These are phyloP conservation scores for Murraya koenigii DNA, from an alignment of 345 rosid genomes.

Conservation along the genomic window DNA sequence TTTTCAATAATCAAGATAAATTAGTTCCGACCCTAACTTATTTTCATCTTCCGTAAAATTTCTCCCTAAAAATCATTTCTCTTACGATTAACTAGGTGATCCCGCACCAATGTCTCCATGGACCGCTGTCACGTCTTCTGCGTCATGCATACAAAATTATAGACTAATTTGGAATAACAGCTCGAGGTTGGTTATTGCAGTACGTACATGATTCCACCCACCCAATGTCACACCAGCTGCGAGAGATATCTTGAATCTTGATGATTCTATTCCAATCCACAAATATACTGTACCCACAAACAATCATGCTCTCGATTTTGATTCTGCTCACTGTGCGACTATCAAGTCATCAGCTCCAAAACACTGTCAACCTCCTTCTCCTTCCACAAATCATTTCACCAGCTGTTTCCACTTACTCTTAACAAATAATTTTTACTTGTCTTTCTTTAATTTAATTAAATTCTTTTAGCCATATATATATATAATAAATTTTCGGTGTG, in stretches of 20 bases:
- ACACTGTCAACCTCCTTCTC: constrained; percentile 13
- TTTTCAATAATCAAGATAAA: too few species aligned
- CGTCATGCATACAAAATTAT: not conserved
- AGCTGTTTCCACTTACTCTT: not conserved
- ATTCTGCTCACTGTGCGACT: constrained; percentile 11
- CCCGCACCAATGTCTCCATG: not conserved
- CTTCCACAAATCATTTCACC: not conserved
- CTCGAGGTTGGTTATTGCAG: not conserved
- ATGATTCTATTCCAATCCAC: constrained; percentile 12
- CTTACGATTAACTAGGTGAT: not conserved
- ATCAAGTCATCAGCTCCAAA: not conserved
- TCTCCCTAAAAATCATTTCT: too few species aligned
- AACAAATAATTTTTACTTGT: too few species aligned
- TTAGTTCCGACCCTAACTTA: too few species aligned
- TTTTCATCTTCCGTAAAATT: too few species aligned
- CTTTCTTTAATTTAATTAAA: not conserved
- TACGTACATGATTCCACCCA: not conserved
- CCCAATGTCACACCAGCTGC: not conserved
- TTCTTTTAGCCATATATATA: too few species aligned
- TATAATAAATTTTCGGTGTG: too few species aligned
- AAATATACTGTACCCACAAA: constrained; percentile 27
- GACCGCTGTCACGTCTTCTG: not conserved
- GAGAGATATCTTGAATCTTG: too few species aligned
- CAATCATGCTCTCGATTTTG: constrained; percentile 38
- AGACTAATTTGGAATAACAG: not conserved